Evolutionary conservation across 2,329 filamentous ascomycete species (phyloP).

Genomic region (Apiospora hydei): DNA sequence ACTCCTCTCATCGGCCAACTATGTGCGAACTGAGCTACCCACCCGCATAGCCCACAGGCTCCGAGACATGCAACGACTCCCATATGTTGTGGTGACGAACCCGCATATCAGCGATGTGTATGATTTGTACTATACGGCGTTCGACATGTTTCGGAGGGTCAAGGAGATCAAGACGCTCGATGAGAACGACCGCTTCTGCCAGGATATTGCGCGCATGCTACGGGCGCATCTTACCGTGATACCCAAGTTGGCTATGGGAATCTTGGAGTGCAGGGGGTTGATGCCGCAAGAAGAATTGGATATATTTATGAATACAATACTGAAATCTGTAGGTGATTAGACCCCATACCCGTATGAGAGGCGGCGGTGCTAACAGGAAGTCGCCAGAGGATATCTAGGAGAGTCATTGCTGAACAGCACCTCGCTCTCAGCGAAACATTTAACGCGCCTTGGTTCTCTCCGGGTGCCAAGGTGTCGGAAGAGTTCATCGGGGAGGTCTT

Average conservation of each 20-base stretch:
- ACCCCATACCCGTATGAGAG: not conserved
- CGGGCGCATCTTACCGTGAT: conserved; percentile 92
- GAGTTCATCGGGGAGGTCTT: conserved; percentile 98
- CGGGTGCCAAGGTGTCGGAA: conserved; percentile 74
- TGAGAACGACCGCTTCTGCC: conserved; percentile 89
- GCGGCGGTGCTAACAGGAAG: not conserved
- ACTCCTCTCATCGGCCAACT: conserved; percentile 93
- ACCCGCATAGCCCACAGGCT: conserved; percentile 90
- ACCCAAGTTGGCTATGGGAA: conserved; percentile 91
- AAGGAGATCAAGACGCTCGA: conserved; percentile 84
- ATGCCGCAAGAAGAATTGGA: conserved; percentile 85
- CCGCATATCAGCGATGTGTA: conserved; percentile 93
- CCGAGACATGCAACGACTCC: conserved; percentile 95
- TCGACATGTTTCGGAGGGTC: conserved; percentile 86
- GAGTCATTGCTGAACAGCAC: conserved; percentile 97
- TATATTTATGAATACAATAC: conserved; percentile 91
- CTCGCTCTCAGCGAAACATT: conserved; percentile 94
- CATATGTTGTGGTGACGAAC: conserved; percentile 96
- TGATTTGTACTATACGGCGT: conserved; percentile 96
- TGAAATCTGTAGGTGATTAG: conserved; percentile 74
- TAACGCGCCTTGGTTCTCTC: conserved; percentile 88
- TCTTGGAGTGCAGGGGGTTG: conserved; percentile 85
- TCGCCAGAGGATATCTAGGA: conserved; percentile 84
- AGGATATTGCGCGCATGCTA: conserved; percentile 78
- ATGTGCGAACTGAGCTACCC: conserved; percentile 93